A percentile compares a stretch with the other conserved stretches of the same genome.
Conservation (phyloP, 345 rosid species). For the Litchi chinensis region DNA sequence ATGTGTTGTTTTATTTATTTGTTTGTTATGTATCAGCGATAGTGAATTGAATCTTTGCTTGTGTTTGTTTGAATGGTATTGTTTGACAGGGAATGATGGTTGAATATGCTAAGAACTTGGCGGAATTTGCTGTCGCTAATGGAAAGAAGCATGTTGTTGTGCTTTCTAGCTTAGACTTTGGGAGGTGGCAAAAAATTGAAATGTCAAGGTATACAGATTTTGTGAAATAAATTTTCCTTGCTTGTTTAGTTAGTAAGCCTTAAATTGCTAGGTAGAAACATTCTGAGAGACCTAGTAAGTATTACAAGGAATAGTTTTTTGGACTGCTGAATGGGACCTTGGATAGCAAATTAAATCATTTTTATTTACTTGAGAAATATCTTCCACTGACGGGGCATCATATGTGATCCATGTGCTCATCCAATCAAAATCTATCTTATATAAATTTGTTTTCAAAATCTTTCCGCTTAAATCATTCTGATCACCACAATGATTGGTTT, state of each 20-base stretch:
- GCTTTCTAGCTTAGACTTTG: conserved; percentile 89
- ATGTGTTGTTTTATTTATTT: neutral
- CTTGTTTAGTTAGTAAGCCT: neutral
- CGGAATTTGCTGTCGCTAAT: conserved; percentile 72
- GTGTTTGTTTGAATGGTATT: conserved; percentile 10
- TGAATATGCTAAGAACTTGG: conserved; percentile 75
- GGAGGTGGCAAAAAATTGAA: conserved; percentile 79
- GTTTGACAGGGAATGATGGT: conserved; percentile 72
- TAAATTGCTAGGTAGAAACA: neutral
- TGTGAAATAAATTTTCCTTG: neutral
- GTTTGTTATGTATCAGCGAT: neutral
- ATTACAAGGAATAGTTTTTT: neutral
- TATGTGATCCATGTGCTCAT: neutral
- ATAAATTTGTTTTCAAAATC: neutral
- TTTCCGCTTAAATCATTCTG: neutral
- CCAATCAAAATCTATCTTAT: neutral
- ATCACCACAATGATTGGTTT: too few relatives aligned
- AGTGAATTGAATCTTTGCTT: neutral
- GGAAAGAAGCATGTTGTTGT: conserved; percentile 73
- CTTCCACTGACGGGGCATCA: neutral
- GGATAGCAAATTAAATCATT: neutral
- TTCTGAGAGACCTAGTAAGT: neutral
- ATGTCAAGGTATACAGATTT: conserved; percentile 63
- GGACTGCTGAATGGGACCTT: neutral
- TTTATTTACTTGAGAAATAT: neutral